phyloP scores from a whole-genome alignment of 768 basidiomycete genomes.

The Epithele typhae region DNA sequence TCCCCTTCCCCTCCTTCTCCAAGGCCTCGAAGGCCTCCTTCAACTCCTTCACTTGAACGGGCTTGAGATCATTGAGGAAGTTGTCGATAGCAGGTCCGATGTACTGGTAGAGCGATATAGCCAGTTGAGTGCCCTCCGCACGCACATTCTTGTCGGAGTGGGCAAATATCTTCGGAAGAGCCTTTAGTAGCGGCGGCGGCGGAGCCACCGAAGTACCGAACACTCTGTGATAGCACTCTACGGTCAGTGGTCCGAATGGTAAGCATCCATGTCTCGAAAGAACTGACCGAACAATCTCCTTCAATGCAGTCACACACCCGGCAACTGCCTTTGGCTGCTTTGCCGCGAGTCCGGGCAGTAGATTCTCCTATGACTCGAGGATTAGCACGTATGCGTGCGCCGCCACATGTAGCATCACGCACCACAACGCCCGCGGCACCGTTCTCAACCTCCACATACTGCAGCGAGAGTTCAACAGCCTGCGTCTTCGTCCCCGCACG shows the following conservation, averaged over 20 bases:
- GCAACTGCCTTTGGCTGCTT: constrained; percentile 96
- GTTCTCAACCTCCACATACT: constrained; percentile 95
- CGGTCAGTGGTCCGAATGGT: too few species aligned
- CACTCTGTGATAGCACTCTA: constrained; percentile 42
- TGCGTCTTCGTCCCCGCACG: constrained; percentile 88
- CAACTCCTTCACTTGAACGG: constrained; percentile 94
- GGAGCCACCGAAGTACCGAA: constrained; percentile 79
- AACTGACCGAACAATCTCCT: constrained; percentile 74
- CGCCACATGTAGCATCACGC: constrained; percentile 28
- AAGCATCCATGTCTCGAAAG: constrained; percentile 26
- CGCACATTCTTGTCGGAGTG: constrained; percentile 96
- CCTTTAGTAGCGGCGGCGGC: constrained; percentile 77
- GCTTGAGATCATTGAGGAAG: constrained; percentile 86
- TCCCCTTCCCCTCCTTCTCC: constrained; percentile 83
- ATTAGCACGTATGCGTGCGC: too few species aligned
- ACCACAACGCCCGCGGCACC: constrained; percentile 83
- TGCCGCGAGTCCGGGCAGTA: constrained; percentile 79
- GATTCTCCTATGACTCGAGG: constrained; percentile 38
- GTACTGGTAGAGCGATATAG: constrained; percentile 77
- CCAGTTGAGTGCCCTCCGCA: constrained; percentile 79
- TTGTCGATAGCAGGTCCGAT: constrained; percentile 78
- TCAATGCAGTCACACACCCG: constrained; percentile 69
- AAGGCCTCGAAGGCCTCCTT: constrained; percentile 84
- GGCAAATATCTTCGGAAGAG: constrained; percentile 87
- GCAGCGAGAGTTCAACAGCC: constrained; percentile 77